Base-by-base conservation (phyloP, 371 early-diverging fungal species). In the Mortierella sp. region DNA sequence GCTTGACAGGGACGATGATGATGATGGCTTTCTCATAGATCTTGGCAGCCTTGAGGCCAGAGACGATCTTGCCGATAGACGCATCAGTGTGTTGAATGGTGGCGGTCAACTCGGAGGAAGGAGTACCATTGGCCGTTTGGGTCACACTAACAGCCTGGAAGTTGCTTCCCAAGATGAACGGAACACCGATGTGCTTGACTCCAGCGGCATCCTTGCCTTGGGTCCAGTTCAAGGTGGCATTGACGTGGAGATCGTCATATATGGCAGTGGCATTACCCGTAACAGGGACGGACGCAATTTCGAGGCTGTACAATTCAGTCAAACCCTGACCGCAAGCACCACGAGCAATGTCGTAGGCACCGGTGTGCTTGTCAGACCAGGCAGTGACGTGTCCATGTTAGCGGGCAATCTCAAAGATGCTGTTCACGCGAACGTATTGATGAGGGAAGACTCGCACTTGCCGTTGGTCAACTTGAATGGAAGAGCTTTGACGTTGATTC, bases 131-230 rank as follows among this genome's bases (percentile, higher is more conserved):
- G 24, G 45, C 63, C 63, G 48, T 63, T 28, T 63, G 63, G 33
- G 6, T 48, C 32, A 47, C 48, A 48, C 48, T 63, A 32, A 63
- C 36, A 15, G 11, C 47, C 50, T 63, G 63, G 15, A 63, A 63
- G 48, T 43, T 63, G n/a, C 24, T 24, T 9, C 63, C 63, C 4
- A 63, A 24, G 45, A 63, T 24, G 16, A 48, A 63, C 32, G 63
- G 63, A 11, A 24, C 24, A 28, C 63, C 63, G 15, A 63, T 48
- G 47, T 47, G 63, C 50, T 63, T 60, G 15, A 4, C 22, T 8
- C 63, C 63, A n/a, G 63, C n/a, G 50, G 50, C 63, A 32, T 63
- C 63, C 63, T 63, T 63, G 63, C 63, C 63, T 10, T 63, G 45
- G 63, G 48, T 63, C 63, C 63, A 63, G 48, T 48, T 63, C 47